phyloP scores from a whole-genome alignment of 371 early-diverging fungal species.

The Syncephalastrum sp. region DNA sequence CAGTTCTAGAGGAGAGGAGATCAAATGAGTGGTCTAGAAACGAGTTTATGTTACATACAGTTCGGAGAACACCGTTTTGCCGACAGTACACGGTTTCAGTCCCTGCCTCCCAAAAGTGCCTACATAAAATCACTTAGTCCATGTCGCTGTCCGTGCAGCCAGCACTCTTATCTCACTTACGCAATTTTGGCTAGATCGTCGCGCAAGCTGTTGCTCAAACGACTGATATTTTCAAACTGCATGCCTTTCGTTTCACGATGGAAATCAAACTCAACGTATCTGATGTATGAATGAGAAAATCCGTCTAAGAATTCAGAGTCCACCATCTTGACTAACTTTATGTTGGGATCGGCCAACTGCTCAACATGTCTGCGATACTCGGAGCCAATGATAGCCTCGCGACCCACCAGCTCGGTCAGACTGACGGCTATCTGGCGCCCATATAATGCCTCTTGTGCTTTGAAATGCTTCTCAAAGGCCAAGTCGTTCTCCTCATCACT shows the following conservation, averaged over 20 bases:
- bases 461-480: conserved; percentile 68
- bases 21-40: neutral
- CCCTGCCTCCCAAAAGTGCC: conserved; percentile 47
- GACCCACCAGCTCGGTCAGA: conserved; percentile 60
- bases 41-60: conserved; percentile 22
- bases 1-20: conserved; percentile 72
- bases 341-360: conserved; percentile 41
- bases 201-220: conserved; percentile 39
- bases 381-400: conserved; percentile 54
- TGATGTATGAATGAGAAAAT: conserved; percentile 6
- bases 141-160: neutral
- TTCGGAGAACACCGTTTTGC: conserved; percentile 49
- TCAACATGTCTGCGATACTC: conserved; percentile 48
- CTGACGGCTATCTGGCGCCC: conserved; percentile 83
- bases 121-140: conserved; percentile 4
- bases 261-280: conserved; percentile 95
- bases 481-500: conserved; percentile 50
- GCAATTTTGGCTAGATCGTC: conserved; percentile 42
- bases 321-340: conserved; percentile 29
- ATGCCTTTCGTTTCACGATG: conserved; percentile 66
- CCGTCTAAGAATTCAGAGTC: neutral
- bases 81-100: conserved; percentile 26
- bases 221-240: conserved; percentile 53
- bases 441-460: conserved; percentile 62
- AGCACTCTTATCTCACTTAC: conserved; percentile 19